A percentile compares a stretch with the other conserved stretches of the same genome.
These are phyloP conservation scores for Emmonsiellopsis sp. DNA, from an alignment of 2,329 filamentous ascomycete species.

Conservation along the genomic window DNA sequence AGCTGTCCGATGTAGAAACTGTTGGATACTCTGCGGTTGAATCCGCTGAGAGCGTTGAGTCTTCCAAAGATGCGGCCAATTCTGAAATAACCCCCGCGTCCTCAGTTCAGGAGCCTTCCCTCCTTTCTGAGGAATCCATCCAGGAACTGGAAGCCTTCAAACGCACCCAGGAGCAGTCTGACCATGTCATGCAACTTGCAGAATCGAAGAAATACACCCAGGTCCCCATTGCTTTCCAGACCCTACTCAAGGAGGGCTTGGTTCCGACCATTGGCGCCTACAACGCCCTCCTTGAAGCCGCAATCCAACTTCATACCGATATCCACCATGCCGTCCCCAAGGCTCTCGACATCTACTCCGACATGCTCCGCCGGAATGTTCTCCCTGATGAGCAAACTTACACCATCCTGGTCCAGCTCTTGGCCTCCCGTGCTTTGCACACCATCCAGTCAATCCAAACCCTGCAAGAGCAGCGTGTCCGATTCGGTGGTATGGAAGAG, in stretches of 20 bases:
- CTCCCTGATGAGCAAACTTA: slow-evolving; percentile 78
- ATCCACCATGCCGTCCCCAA: slow-evolving; percentile 81
- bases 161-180: slow-evolving; percentile 63
- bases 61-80: slow-evolving; percentile 10
- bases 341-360: slow-evolving; percentile 87
- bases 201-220: slow-evolving; percentile 68
- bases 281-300: slow-evolving; percentile 78
- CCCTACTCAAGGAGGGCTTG: slow-evolving; percentile 73
- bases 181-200: slow-evolving; percentile 67
- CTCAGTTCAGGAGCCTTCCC: slow-evolving; percentile 26
- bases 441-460: slow-evolving; percentile 62
- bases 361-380: slow-evolving; percentile 85
- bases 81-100: slow-evolving; percentile 17
- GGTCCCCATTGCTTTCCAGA: slow-evolving; percentile 84
- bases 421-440: slow-evolving; percentile 73
- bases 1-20: slow-evolving; percentile 30
- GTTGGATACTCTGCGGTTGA: slow-evolving; percentile 19
- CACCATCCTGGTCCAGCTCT: slow-evolving; percentile 72
- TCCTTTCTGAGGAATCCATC: slow-evolving; percentile 41
- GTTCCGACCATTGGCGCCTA: slow-evolving; percentile 79
- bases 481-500: slow-evolving; percentile 79
- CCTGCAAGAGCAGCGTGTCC: slow-evolving; percentile 71
- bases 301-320: slow-evolving; percentile 69
- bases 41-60: slow-evolving; percentile 15
- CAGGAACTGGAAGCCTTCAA: slow-evolving; percentile 37